These are phyloP conservation scores for Eruca vesicaria DNA, from an alignment of 441 rosid species.

Conservation along the genomic window DNA sequence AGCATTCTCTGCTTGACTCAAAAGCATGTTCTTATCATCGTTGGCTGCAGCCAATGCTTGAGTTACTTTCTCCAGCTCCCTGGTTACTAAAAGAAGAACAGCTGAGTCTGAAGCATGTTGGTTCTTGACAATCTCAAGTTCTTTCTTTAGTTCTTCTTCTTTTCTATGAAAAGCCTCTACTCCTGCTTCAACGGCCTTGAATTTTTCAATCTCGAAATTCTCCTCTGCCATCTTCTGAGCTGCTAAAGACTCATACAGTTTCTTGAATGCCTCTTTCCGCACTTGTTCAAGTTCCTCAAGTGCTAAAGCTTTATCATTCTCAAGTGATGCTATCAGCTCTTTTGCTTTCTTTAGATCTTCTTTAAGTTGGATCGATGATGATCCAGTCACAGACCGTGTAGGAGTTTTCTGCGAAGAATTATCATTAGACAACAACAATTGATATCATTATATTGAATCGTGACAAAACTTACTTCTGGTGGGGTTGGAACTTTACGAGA, in stretches of 20 bases:
- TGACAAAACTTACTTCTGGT: background rate
- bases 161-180: background rate
- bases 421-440: constrained; percentile 22
- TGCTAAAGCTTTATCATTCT: background rate
- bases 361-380: constrained; percentile 54
- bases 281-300: background rate
- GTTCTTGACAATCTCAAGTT: background rate
- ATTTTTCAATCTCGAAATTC: background rate
- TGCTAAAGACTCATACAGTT: background rate
- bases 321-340: background rate
- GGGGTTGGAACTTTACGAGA: background rate
- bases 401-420: constrained; percentile 55
- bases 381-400: constrained; percentile 46
- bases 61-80: background rate
- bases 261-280: background rate
- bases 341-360: constrained; percentile 83
- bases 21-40: background rate
- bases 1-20: background rate
- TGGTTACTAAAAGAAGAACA: background rate
- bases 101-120: background rate
- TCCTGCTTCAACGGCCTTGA: background rate
- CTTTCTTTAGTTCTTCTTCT: background rate
- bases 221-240: background rate
- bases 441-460: background rate
- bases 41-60: background rate